Conservation (phyloP, 495 filamentous ascomycete species). For the Margaritispora aquatica region DNA sequence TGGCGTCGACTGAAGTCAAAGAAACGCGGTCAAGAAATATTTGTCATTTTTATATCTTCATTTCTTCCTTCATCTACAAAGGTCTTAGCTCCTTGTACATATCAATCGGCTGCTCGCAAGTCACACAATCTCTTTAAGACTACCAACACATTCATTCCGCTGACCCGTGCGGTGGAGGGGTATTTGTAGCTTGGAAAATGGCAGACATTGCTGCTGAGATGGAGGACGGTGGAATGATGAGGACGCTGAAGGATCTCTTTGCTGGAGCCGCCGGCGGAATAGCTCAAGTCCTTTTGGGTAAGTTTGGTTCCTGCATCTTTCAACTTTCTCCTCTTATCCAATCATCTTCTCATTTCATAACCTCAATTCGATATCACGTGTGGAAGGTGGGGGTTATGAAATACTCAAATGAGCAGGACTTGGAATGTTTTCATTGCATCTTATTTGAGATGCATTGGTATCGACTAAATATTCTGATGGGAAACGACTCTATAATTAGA, state of each 20-base stretch:
- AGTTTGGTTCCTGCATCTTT: conserved; percentile 28
- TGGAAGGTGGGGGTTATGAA: not conserved
- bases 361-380: conserved; percentile 11
- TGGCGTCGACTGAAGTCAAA: not conserved
- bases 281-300: conserved; percentile 92
- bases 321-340: not conserved
- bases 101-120: not conserved
- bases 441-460: not conserved
- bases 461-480: not conserved
- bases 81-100: not conserved
- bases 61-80: not conserved
- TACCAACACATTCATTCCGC: not conserved
- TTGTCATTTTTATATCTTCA: not conserved
- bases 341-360: conserved; percentile 1
- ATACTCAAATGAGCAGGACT: not conserved
- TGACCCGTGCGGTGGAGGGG: conserved; percentile 3
- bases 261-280: conserved; percentile 87
- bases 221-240: conserved; percentile 21
- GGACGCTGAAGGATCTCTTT: conserved; percentile 87
- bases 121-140: not conserved
- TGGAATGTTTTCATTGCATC: not conserved
- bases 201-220: conserved; percentile 21
- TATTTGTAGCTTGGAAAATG: no score
- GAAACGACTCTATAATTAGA: not conserved
- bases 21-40: not conserved